Conservation (phyloP, 2,329 filamentous ascomycete species). For the Geoglossum cookeanum region DNA sequence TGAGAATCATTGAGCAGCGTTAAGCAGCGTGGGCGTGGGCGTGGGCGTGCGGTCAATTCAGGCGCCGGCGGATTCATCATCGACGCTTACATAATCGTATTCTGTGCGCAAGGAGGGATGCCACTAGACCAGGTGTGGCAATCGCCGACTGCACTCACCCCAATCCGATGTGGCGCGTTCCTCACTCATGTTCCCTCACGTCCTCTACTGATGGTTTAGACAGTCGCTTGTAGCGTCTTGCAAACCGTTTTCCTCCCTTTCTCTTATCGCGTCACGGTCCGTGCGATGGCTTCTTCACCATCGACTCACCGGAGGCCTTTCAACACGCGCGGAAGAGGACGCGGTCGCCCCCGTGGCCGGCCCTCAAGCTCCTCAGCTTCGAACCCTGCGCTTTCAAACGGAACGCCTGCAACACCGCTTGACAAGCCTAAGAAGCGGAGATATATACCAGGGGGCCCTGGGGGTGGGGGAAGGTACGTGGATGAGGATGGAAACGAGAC, state of each 20-base stretch:
- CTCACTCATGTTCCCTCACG: background rate
- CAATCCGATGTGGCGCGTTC: background rate
- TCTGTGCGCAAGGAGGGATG: background rate
- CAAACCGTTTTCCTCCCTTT: background rate
- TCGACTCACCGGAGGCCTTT: constrained; percentile 5
- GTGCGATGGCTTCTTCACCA: constrained; percentile 10
- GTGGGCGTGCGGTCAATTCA: no score
- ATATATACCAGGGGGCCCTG: constrained; percentile 74
- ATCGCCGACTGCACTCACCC: background rate
- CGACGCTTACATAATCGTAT: background rate
- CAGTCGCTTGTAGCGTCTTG: background rate
- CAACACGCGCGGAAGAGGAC: constrained; percentile 9
- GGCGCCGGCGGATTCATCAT: background rate
- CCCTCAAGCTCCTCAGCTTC: constrained; percentile 10
- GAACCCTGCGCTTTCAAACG: constrained; percentile 16
- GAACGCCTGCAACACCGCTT: constrained; percentile 12
- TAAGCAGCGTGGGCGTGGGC: no score
- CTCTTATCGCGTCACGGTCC: constrained; percentile 1
- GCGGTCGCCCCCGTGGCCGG: constrained; percentile 5
- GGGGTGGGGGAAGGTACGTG: constrained; percentile 68
- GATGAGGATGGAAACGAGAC: constrained; percentile 49
- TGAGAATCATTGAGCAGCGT: no score
- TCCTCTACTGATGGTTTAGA: background rate
- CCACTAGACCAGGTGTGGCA: constrained; percentile 1
- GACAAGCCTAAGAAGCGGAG: constrained; percentile 15